phyloP scores from a whole-genome alignment of 441 rosid genomes.

The Brassica hybrid region DNA sequence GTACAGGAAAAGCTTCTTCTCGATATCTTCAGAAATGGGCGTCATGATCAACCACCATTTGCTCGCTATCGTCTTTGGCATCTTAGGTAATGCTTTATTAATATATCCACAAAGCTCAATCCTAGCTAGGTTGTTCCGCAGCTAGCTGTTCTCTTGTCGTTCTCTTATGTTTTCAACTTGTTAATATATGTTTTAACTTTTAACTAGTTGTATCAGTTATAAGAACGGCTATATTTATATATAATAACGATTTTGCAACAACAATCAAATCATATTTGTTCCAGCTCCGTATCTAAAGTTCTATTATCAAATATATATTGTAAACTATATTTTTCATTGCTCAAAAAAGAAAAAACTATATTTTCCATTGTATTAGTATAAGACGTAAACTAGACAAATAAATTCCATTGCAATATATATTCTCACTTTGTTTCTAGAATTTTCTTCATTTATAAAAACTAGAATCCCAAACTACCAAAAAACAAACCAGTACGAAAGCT shows the following conservation, averaged over 20 bases:
- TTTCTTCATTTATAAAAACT: conserved; percentile 4
- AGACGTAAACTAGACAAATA: conserved; percentile 8
- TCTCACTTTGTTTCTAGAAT: conserved; percentile 8
- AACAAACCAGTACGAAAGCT: conserved; percentile 16
- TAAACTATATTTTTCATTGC: too few species aligned
- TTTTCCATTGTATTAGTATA: conserved; percentile 19
- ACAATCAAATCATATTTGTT: too few species aligned
- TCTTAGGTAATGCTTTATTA: conserved; percentile 60
- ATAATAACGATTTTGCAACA: too few species aligned
- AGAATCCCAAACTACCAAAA: conserved; percentile 23
- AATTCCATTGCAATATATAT: too few species aligned
- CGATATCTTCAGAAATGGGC: conserved; percentile 43
- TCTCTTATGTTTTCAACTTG: neutral
- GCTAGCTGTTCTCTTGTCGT: neutral
- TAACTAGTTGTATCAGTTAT: neutral
- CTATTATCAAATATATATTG: neutral
- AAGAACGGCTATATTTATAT: neutral
- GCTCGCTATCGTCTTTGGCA: conserved; percentile 59
- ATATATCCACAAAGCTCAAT: neutral
- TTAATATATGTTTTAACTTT: neutral
- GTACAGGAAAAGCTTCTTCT: neutral
- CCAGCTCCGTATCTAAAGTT: conserved; percentile 26
- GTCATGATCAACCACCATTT: conserved; percentile 39
- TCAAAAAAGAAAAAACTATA: too few species aligned
- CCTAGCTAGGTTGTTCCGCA: conserved; percentile 7